A percentile compares a stretch with the other conserved stretches of the same genome.
Evolutionary conservation across 192 early-diverging fungal genomes (phyloP).

Genomic region (Rhizoclosmatium sp.): DNA sequence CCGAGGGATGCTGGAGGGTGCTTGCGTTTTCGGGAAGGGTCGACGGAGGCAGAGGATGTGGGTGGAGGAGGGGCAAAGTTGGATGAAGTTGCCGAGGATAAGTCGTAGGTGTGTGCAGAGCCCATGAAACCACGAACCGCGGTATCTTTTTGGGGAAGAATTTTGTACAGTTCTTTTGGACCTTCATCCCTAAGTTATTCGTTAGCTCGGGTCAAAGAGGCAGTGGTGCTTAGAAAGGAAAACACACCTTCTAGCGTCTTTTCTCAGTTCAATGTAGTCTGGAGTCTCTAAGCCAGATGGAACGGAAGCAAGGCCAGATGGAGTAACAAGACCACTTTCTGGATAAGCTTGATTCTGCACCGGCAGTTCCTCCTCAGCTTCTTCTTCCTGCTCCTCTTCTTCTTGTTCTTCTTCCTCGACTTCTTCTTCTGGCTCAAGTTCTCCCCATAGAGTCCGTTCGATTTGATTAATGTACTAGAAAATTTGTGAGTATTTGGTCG

Average conservation of each 20-base stretch:
- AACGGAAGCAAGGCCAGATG: constrained; percentile 79
- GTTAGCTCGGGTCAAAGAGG: neutral
- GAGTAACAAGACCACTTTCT: constrained; percentile 74
- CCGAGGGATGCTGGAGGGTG: neutral
- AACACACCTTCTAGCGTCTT: constrained; percentile 61
- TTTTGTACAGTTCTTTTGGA: constrained; percentile 78
- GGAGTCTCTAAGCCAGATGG: constrained; percentile 82
- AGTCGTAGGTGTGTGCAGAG: constrained; percentile 88
- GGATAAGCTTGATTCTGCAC: constrained; percentile 41
- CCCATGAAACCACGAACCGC: constrained; percentile 88
- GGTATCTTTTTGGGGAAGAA: constrained; percentile 78
- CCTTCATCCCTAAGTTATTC: constrained; percentile 40
- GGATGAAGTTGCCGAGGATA: constrained; percentile 58
- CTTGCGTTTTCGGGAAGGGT: constrained; percentile 58
- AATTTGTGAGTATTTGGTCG: constrained; percentile 2
- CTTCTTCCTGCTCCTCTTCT: constrained; percentile 71
- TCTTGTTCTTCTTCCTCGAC: constrained; percentile 79
- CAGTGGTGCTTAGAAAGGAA: neutral
- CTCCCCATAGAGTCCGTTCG: constrained; percentile 86
- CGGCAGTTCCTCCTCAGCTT: constrained; percentile 54
- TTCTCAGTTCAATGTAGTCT: constrained; percentile 87
- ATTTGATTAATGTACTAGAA: constrained; percentile 69
- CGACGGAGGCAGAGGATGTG: neutral
- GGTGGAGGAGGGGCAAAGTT: constrained; percentile 43
- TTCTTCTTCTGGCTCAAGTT: constrained; percentile 80